Evolutionary conservation across 2,329 filamentous ascomycete genomes (phyloP).

Genomic region (Fusarium sp.): DNA sequence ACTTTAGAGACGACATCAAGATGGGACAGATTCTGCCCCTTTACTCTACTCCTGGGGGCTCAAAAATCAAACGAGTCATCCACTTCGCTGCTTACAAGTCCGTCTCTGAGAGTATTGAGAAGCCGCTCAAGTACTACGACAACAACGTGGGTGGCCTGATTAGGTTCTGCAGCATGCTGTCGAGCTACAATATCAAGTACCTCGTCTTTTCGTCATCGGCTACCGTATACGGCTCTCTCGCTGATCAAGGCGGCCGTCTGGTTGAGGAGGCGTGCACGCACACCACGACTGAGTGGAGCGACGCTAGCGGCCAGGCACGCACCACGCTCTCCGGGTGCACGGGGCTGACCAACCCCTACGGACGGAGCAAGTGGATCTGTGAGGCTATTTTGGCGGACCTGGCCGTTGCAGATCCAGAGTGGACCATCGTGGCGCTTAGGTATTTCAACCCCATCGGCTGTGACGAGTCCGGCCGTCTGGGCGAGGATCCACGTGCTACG

Average conservation of each 20-base stretch:
- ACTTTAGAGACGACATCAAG: constrained; percentile 46
- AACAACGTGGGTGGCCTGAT: constrained; percentile 72
- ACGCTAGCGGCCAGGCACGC: constrained; percentile 33
- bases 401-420: constrained; percentile 64
- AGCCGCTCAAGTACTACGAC: constrained; percentile 68
- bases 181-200: constrained; percentile 67
- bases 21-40: constrained; percentile 49
- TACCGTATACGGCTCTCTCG: constrained; percentile 67
- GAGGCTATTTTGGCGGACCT: constrained; percentile 70
- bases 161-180: constrained; percentile 64
- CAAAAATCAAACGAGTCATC: constrained; percentile 59
- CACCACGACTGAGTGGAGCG: constrained; percentile 50
- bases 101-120: constrained; percentile 67
- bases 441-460: constrained; percentile 74
- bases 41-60: constrained; percentile 39
- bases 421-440: constrained; percentile 67
- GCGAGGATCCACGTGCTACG: constrained; percentile 66
- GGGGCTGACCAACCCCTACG: constrained; percentile 70
- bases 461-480: constrained; percentile 67
- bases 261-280: constrained; percentile 64
- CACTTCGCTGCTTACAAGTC: constrained; percentile 75
- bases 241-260: constrained; percentile 58
- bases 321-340: constrained; percentile 52
- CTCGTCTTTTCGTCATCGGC: constrained; percentile 73
- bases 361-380: constrained; percentile 71